phyloP scores from a whole-genome alignment of 495 filamentous ascomycete genomes.

The Tuber indicum region DNA sequence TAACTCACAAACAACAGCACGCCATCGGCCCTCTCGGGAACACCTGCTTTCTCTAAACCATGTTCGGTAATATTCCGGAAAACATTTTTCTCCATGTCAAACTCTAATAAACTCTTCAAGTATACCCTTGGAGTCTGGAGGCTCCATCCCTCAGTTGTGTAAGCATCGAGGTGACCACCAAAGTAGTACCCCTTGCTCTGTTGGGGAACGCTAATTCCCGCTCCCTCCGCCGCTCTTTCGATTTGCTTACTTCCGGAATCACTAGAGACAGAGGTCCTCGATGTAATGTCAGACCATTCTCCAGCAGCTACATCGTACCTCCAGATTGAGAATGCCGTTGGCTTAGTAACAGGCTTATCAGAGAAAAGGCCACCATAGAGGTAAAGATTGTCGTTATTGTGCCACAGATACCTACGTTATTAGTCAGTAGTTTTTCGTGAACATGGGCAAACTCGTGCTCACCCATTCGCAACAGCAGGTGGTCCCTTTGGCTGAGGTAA shows the following conservation, averaged over 20 bases:
- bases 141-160: conserved; percentile 65
- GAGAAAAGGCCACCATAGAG: conserved; percentile 69
- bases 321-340: conserved; percentile 57
- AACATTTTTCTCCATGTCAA: conserved; percentile 42
- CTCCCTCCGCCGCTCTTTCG: conserved; percentile 63
- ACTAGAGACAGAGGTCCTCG: conserved; percentile 21
- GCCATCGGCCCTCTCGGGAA: conserved; percentile 66
- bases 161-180: conserved; percentile 63
- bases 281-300: conserved; percentile 53
- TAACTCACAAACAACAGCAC: conserved; percentile 49
- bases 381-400: conserved; percentile 58
- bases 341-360: conserved; percentile 48
- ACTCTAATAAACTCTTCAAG: conserved; percentile 67
- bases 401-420: conserved; percentile 55
- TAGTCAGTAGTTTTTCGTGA: background rate
- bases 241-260: conserved; percentile 31
- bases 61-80: conserved; percentile 68
- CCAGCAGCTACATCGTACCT: conserved; percentile 55
- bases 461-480: conserved; percentile 60
- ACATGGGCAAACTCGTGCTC: background rate
- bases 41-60: conserved; percentile 55
- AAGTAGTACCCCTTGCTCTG: conserved; percentile 68
- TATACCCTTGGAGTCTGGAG: conserved; percentile 56
- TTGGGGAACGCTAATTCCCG: conserved; percentile 60
- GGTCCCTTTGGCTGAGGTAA: conserved; percentile 62